These are phyloP conservation scores for Neoscytalidium dimidiatum DNA, from an alignment of 2,329 filamentous ascomycete genomes.

Conservation along the genomic window DNA sequence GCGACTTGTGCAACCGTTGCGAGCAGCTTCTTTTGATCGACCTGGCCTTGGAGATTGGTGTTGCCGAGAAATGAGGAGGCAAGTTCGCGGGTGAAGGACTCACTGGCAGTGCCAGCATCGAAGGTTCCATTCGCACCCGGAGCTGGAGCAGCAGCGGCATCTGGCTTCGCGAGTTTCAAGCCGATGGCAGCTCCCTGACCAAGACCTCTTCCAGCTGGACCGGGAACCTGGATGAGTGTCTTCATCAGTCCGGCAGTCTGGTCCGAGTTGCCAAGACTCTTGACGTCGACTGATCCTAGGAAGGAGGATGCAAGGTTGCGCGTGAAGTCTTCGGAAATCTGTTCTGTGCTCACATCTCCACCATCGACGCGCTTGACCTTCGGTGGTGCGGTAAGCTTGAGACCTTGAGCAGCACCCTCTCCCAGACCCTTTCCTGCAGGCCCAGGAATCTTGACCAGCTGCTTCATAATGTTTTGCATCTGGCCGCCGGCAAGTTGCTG, in stretches of 20 bases:
- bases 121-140: background rate
- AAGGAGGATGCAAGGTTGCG: background rate
- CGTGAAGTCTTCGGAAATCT: background rate
- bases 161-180: slow-evolving; percentile 8
- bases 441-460: background rate
- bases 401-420: background rate
- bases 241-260: background rate
- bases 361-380: background rate
- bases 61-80: background rate
- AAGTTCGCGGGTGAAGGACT: slow-evolving; percentile 1
- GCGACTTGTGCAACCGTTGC: background rate
- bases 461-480: background rate
- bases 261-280: background rate
- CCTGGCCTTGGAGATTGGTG: background rate
- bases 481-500: background rate
- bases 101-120: background rate
- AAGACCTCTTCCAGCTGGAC: background rate
- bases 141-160: background rate
- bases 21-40: background rate
- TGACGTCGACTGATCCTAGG: background rate
- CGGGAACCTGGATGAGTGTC: background rate
- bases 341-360: background rate
- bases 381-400: background rate
- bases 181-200: slow-evolving; percentile 3
- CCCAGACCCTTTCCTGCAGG: slow-evolving; percentile 2